Evolutionary conservation across 2,329 filamentous ascomycete genomes (phyloP).

Genomic region (Cladophialophora immunda): DNA sequence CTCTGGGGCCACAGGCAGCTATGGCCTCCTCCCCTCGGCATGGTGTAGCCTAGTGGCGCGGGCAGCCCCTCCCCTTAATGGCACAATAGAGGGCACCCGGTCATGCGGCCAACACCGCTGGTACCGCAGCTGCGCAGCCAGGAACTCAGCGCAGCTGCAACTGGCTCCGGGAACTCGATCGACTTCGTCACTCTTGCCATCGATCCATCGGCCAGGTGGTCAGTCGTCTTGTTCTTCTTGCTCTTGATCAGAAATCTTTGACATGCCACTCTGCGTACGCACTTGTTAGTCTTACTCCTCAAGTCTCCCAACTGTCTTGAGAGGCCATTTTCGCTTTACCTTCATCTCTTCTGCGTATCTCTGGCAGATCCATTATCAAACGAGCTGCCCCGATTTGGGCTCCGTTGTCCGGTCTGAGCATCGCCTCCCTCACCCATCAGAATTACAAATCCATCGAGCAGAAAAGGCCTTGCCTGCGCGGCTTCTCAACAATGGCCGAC

Average conservation of each 20-base stretch:
- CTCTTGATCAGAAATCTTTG: neutral
- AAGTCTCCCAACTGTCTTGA: neutral
- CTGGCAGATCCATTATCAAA: neutral
- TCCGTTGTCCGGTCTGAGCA: constrained; percentile 2
- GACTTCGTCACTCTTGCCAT: constrained; percentile 16
- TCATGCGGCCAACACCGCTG: neutral
- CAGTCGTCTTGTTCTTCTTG: neutral
- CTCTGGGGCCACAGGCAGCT: neutral
- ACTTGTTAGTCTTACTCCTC: neutral
- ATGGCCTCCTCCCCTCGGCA: neutral
- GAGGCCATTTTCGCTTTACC: neutral
- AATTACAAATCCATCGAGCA: constrained; percentile 16
- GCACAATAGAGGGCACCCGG: neutral
- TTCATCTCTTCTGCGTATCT: neutral
- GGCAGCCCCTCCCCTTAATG: neutral
- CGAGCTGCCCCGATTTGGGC: neutral
- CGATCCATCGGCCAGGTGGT: constrained; percentile 13
- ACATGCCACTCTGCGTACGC: neutral
- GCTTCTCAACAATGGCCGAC: constrained; percentile 36
- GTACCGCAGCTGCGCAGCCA: neutral
- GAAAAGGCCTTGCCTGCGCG: neutral
- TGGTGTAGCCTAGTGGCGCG: neutral
- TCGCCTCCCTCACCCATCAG: neutral
- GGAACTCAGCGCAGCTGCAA: neutral
- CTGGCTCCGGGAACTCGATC: neutral